Evolutionary conservation across 2,329 filamentous ascomycete genomes (phyloP), one percentile per base, ranked within the genome.

Genomic region (Chrysoporthe deuterocubensis): DNA sequence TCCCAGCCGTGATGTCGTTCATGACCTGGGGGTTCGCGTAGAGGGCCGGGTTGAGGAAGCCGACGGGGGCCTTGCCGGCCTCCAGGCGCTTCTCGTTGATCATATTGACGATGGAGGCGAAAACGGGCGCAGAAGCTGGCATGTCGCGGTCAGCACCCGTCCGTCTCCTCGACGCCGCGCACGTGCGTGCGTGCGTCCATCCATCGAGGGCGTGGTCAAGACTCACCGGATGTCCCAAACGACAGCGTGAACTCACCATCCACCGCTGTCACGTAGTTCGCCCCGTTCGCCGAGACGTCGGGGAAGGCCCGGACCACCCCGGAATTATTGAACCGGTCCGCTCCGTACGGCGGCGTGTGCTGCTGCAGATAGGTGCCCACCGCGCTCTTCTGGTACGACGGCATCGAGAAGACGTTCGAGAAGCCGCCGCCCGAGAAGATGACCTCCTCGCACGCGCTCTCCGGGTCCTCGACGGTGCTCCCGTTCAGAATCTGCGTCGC

Each of bases 341-440:
- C 74, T 14, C 76, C 77, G 69, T 83, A 82, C 4, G 78, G 75
- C 9, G 82, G 80, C 11, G 80, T 75, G 65, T 79, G 76, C 66
- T 80, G 75, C 78, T 80, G 68, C 72, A 83, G 82, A 72, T 79
- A 85, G 4, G 71, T 69, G 13, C 74, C 72, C 9, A 84, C 77
- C 4, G 79, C 80, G 0, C 71, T 67, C 9, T 75, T 72, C 71
- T 87, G 85, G 73, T 86, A 87, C 16, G 73, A 71, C 0, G 85
- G 84, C 3, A 81, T 72, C 1, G 77, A 71, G 68, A 84, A 85
- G 71, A 83, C 77, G 72, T 85, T 83, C 70, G 78, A 81, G 75
- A 85, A 85, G 16, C 83, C 83, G 21, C 83, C 83, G 7, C 81
- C 81, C 4, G 79, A 82, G 67, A 80, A 81, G 75, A 84, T 82